Base-by-base conservation (phyloP, 2,329 filamentous ascomycete genomes). In the Simplicillium sp. region DNA sequence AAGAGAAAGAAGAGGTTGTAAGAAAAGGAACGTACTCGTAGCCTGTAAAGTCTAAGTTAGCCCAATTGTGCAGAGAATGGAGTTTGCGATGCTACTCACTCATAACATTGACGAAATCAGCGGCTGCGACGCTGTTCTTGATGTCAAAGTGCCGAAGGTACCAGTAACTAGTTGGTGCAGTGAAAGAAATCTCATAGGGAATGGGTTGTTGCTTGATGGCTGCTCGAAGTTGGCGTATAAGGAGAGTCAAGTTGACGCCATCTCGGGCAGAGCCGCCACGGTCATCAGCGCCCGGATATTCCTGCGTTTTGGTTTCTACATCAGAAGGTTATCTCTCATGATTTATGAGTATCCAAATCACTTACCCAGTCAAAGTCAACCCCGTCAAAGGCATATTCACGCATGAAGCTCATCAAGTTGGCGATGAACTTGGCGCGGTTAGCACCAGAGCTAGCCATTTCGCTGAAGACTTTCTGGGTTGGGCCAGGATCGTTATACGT, bases 401-500 rank as follows among this genome's bases (percentile, higher is more conserved):
- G 7, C 28, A 56, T 37, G 4, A 56, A 47, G 6, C 16, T 28
- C 0, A 53, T 42, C 0, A 66, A 39, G 0, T 56, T 62, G 1
- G 35, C 18, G 42, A 69, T 65, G 44, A 70, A 71, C 0, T 41
- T 45, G 0, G 49, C 50, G 3, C 61, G 50, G 34, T 51, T 54
- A 2, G 33, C 45, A 1, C 42, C 47, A 0, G 29, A 45, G 16
- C 41, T 45, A 2, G 40, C 52, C 16, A 57, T 50, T n/a, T 52
- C 42, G 3, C 41, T 39, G 33, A 62, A 62, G 8, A 54, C 46
- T 1, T 41, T 39, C 7, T 57, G 53, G 3, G 43, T 46, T 2
- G 49, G 28, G 16, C 50, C 49, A 1, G 50, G 49, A 37, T 68
- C 60, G 14, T 45, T 58, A 41, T 62, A 62, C 0, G 54, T 54